phyloP scores from a whole-genome alignment of 1,139 yeast genomes.

The Taphrina flavorubra region DNA sequence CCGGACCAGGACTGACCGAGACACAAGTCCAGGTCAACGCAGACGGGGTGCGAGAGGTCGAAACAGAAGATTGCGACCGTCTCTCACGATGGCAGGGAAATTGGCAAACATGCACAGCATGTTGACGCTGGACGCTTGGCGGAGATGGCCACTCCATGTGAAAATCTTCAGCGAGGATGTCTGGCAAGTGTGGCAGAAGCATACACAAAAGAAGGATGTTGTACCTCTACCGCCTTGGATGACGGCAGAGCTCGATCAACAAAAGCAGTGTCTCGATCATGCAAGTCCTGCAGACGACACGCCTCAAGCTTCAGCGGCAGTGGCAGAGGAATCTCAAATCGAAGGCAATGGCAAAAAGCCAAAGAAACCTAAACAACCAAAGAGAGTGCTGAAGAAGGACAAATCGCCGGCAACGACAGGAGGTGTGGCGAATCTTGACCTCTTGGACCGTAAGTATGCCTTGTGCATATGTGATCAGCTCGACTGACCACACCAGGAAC shows the following conservation, averaged over 20 bases:
- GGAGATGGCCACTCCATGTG: slow-evolving; percentile 38
- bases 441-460: slow-evolving; percentile 20
- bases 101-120: slow-evolving; percentile 27
- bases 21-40: slow-evolving; percentile 23
- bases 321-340: background rate
- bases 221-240: slow-evolving; percentile 32
- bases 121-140: slow-evolving; percentile 37
- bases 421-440: slow-evolving; percentile 23
- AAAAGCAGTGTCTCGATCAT: background rate
- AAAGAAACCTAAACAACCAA: background rate
- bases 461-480: background rate
- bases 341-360: slow-evolving; percentile 1
- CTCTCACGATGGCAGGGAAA: slow-evolving; percentile 31
- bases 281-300: background rate
- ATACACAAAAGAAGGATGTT: slow-evolving; percentile 16
- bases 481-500: background rate
- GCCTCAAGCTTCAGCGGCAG: background rate
- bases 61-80: slow-evolving; percentile 23
- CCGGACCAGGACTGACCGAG: slow-evolving; percentile 26
- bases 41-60: slow-evolving; percentile 27
- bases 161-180: slow-evolving; percentile 36
- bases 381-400: slow-evolving; percentile 5
- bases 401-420: slow-evolving; percentile 3
- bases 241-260: slow-evolving; percentile 29
- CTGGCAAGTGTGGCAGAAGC: slow-evolving; percentile 34